phyloP scores from a whole-genome alignment of 129 eudicot species.

The Flaveria robusta region DNA sequence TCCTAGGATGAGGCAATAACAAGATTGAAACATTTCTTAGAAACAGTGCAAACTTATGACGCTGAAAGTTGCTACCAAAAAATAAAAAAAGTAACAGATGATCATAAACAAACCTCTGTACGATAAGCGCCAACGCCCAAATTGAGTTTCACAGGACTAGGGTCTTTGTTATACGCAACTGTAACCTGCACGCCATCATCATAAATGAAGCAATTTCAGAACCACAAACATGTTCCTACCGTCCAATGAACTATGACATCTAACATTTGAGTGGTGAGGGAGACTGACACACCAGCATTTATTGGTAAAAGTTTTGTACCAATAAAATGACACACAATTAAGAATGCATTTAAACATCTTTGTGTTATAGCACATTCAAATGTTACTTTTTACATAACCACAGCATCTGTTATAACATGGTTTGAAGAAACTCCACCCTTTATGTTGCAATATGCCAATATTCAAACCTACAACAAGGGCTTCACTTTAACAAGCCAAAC shows the following conservation, averaged over 20 bases:
- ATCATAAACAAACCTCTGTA: conserved; percentile 61
- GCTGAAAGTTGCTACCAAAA: neutral
- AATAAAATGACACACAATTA: too few relatives aligned
- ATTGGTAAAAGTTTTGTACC: too few relatives aligned
- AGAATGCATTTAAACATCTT: too few relatives aligned
- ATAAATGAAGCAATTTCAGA: conserved; percentile 17
- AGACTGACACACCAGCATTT: neutral
- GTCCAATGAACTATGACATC: too few relatives aligned
- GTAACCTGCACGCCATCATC: conserved; percentile 63
- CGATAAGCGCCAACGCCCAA: conserved; percentile 99
- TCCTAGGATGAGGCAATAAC: neutral
- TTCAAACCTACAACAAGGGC: neutral
- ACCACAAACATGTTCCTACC: too few relatives aligned
- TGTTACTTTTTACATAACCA: too few relatives aligned
- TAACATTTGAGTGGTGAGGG: neutral
- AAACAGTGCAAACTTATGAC: neutral
- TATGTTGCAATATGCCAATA: too few relatives aligned
- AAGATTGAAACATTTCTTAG: neutral
- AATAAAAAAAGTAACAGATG: neutral
- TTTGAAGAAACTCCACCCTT: too few relatives aligned
- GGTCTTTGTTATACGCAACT: conserved; percentile 92
- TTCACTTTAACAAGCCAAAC: neutral
- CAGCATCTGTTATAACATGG: too few relatives aligned
- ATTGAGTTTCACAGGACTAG: conserved; percentile 85
- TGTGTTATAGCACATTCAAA: too few relatives aligned